Percentiles rank a stretch among this genome's conserved stretches.
Evolutionary conservation across 2,329 filamentous ascomycete genomes (phyloP).

Genomic region (Rutstroemia sp.): DNA sequence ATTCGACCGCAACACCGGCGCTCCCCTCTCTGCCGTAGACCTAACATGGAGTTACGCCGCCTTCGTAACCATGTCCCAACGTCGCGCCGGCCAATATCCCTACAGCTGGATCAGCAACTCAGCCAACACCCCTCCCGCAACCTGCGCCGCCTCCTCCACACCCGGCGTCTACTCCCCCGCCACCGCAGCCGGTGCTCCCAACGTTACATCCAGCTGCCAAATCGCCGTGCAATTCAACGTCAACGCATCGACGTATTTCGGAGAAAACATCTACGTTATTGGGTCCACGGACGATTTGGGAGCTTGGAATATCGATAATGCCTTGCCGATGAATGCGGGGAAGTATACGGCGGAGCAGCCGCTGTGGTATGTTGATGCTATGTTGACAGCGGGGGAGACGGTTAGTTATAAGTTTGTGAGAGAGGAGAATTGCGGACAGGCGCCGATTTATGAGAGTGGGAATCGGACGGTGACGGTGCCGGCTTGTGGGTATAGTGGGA

Average conservation of each 20-base stretch:
- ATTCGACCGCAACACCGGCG: constrained; percentile 46
- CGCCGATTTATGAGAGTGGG: constrained; percentile 37
- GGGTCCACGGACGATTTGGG: constrained; percentile 38
- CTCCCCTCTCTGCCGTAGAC: constrained; percentile 53
- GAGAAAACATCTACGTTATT: constrained; percentile 40
- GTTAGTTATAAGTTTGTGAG: constrained; percentile 41
- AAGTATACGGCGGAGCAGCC: constrained; percentile 37
- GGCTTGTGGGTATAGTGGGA: constrained; percentile 27
- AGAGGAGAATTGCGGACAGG: constrained; percentile 36
- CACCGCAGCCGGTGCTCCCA: constrained; percentile 37
- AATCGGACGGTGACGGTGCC: constrained; percentile 37
- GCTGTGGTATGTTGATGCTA: constrained; percentile 37
- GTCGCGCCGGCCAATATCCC: constrained; percentile 47
- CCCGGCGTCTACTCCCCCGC: constrained; percentile 42
- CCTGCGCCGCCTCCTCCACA: constrained; percentile 40
- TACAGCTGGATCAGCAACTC: constrained; percentile 44
- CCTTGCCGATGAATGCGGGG: constrained; percentile 32
- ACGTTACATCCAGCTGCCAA: constrained; percentile 21
- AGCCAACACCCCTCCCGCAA: constrained; percentile 39
- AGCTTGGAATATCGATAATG: constrained; percentile 32
- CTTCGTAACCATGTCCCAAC: constrained; percentile 53
- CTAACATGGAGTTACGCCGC: constrained; percentile 70
- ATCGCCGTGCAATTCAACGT: constrained; percentile 38
- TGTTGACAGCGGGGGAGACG: constrained; percentile 34
- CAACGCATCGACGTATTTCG: constrained; percentile 39